Evolutionary conservation across 495 filamentous ascomycete genomes (phyloP).

Genomic region (Neurospora sp.): DNA sequence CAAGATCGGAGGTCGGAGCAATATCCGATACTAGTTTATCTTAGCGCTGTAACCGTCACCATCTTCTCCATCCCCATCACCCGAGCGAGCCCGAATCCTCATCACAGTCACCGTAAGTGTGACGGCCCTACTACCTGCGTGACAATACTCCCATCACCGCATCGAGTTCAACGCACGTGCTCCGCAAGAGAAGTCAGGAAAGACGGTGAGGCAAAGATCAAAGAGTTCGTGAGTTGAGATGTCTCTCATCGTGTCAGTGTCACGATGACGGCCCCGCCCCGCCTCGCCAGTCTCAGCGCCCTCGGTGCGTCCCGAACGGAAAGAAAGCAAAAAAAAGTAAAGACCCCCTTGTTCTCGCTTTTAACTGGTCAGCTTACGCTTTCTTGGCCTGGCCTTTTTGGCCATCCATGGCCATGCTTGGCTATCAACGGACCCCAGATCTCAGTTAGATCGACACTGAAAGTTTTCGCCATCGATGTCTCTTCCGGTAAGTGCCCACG

Average conservation of each 20-base stretch:
- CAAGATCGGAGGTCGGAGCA: background rate
- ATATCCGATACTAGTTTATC: background rate
- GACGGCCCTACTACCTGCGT: background rate
- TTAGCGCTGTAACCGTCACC: background rate
- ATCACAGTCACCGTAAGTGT: background rate
- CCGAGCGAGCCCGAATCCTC: background rate
- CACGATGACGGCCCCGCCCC: background rate
- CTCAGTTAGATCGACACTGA: background rate
- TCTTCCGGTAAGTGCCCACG: background rate
- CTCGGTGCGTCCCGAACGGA: background rate
- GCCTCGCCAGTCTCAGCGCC: no score
- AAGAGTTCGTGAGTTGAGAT: background rate
- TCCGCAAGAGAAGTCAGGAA: background rate
- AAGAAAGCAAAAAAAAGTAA: background rate
- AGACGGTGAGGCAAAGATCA: background rate
- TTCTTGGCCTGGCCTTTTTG: background rate
- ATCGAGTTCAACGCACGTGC: background rate
- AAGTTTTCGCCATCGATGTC: background rate
- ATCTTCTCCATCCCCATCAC: background rate
- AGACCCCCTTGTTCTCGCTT: background rate
- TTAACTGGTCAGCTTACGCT: background rate
- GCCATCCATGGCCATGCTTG: background rate
- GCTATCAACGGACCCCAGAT: background rate
- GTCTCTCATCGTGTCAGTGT: background rate
- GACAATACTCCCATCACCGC: background rate